Base-by-base conservation (phyloP, 305 asterid genomes). In the Solanum hybrid region DNA sequence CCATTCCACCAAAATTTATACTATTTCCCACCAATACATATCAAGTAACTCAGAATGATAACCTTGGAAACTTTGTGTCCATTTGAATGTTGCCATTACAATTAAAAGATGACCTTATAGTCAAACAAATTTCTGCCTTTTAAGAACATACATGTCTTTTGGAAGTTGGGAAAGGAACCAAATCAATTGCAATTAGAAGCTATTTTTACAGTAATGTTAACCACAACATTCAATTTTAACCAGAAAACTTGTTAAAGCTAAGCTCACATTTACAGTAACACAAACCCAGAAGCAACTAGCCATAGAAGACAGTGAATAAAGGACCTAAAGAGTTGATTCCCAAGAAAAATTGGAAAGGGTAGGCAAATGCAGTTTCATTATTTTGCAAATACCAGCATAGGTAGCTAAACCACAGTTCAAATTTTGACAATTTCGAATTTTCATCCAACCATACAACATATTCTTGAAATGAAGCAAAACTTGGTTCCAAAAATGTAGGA, bases 381-480 rank as follows among this genome's bases (percentile, higher is more conserved):
- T 31, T 85, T 3, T 85, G 88, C 39, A 84, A 84, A 8, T 10
- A 80, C 57, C 86, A 83, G 7, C 87, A 29, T 45, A 83, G 87
- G 73, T 15, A 29, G 2, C 73, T 39, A 27, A 81, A 45, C 38
- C 75, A 45, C 38, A 45, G 87, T 83, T 45, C 75, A 84, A 51
- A 9, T 45, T 70, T 26, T 84, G 31, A 84, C 20, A 45, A 31
- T 84, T 51, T 3, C 41, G 5, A 51, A 29, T 31, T 17, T 20
- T 84, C 76, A 83, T 84, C 76, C 76, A 51, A 45, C 31, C 88
- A 22, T 57, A 57, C 88, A 57, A 85, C 5, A 51, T 27, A 85
- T 85, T 85, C 77, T 85, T 20, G 77, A 85, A 85, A 85, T 57
- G 76, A 57, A 85, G 45, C 37, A 57, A 20, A 84, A 85, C 88